Evolutionary conservation across 805 yeast genomes (phyloP), one percentile per base, ranked within the genome.

Genomic region (Yarrowia sp.): DNA sequence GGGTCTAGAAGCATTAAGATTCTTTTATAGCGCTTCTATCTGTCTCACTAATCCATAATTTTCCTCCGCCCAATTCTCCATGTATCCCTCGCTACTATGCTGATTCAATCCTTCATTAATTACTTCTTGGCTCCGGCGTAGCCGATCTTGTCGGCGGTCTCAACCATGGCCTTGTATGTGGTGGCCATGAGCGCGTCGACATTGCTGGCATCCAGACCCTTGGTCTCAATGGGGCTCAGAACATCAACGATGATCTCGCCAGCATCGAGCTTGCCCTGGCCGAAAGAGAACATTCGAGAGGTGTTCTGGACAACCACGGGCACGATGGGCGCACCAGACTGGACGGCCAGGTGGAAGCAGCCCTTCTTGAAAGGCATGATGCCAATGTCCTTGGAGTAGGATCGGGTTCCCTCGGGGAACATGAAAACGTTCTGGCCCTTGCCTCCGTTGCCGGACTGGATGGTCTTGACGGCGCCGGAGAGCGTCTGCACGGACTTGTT

Each of bases 351-450:
- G 74, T 94, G 97, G 84, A 94, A 94, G 0, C 98, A 97, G 62
- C 99, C 99, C 72, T 94, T 94, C 75, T 94, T 94, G 77, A 94
- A 90, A 0, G 96, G 96, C 55, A 90, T 79, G 72, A 94, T 75
- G 3, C 80, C 84, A 56, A 96, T 86, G 33, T 79, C 80, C 22
- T 82, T 74, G 10, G 87, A 76, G 66, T 86, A 88, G 0, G 97
- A 90, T 74, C 99, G 83, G 1, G 99, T 94, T 25, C 99, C 99
- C 75, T 94, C 99, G 24, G 98, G 97, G 79, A 92, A 94, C 76
- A 94, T 84, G 81, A 86, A 94, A 22, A 94, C 80, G 14, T 87
- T 89, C 68, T 92, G 85, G 18, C 61, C 61, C 46, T 18, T 25
- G 27, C 61, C 61, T 14, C 61, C 61, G 70, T 84, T 83, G 53